Evolutionary conservation across 2,329 filamentous ascomycete genomes (phyloP).

Genomic region (Parascedosporium putredinis): DNA sequence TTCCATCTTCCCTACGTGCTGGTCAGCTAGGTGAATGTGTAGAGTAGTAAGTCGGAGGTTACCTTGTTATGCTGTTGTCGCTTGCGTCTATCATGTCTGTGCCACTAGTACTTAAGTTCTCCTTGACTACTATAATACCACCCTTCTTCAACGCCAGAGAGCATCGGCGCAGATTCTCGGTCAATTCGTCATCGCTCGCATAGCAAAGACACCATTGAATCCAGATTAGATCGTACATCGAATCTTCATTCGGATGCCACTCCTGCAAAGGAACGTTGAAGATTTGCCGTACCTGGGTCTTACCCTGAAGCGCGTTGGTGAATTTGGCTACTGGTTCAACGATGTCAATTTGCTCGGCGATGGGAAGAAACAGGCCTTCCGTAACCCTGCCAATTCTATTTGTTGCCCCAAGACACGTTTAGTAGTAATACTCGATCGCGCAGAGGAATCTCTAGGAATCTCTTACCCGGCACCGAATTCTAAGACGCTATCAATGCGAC

Average conservation of each 20-base stretch:
- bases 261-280: slow-evolving; percentile 65
- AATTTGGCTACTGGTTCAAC: slow-evolving; percentile 82
- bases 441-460: slow-evolving; percentile 1
- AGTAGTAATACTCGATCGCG: background rate
- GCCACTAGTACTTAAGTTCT: slow-evolving; percentile 55
- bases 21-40: background rate
- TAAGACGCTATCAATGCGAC: slow-evolving; percentile 19
- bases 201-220: slow-evolving; percentile 86
- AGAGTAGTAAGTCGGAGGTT: background rate
- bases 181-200: slow-evolving; percentile 63
- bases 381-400: slow-evolving; percentile 73
- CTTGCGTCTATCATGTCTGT: slow-evolving; percentile 63
- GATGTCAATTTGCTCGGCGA: slow-evolving; percentile 66
- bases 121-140: slow-evolving; percentile 35
- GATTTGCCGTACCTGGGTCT: slow-evolving; percentile 49
- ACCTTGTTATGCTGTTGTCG: slow-evolving; percentile 70
- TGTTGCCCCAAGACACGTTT: background rate
- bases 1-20: background rate
- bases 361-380: slow-evolving; percentile 58
- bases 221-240: slow-evolving; percentile 72
- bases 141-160: slow-evolving; percentile 25
- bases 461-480: slow-evolving; percentile 30
- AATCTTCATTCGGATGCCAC: slow-evolving; percentile 42
- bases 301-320: slow-evolving; percentile 49
- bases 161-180: slow-evolving; percentile 56